Evolutionary conservation across 2,329 filamentous ascomycete species (phyloP).

Genomic region (Sphaerostilbella broomeana): DNA sequence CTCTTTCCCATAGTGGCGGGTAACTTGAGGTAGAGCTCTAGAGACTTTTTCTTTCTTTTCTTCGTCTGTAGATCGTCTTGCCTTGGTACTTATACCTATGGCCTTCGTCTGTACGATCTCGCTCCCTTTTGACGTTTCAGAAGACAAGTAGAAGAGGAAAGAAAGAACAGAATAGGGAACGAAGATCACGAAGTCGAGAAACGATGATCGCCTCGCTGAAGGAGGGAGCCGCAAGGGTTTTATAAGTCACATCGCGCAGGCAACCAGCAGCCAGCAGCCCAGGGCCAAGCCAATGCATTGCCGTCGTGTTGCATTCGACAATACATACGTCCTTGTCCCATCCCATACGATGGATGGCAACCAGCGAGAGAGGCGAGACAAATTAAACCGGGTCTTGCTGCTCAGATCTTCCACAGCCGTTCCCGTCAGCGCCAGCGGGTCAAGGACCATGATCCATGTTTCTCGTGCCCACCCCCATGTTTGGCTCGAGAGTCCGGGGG

Average conservation of each 20-base stretch:
- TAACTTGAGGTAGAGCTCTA: neutral
- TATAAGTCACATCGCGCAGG: slow-evolving; percentile 12
- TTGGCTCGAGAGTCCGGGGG: no score
- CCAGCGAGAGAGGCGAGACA: slow-evolving; percentile 1
- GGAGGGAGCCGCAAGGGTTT: slow-evolving; percentile 3
- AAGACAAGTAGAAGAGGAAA: neutral
- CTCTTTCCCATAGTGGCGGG: slow-evolving; percentile 27
- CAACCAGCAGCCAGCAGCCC: neutral
- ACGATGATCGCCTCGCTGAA: slow-evolving; percentile 2
- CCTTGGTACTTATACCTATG: neutral
- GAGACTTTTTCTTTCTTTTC: neutral
- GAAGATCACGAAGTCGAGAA: neutral
- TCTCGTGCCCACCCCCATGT: no score
- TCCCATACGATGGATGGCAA: slow-evolving; percentile 7
- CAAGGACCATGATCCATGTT: neutral
- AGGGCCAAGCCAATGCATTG: no score
- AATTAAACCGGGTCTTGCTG: slow-evolving; percentile 3
- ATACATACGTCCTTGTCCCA: no score
- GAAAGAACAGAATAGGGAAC: neutral
- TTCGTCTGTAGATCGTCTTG: neutral
- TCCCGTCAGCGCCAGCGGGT: slow-evolving; percentile 3
- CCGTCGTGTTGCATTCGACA: no score
- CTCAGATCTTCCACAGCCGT: slow-evolving; percentile 3
- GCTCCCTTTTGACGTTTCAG: slow-evolving; percentile 9
- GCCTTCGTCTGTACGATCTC: neutral